phyloP scores from a whole-genome alignment of 352 stramenopile species.

The Phytophthora cryptogea region DNA sequence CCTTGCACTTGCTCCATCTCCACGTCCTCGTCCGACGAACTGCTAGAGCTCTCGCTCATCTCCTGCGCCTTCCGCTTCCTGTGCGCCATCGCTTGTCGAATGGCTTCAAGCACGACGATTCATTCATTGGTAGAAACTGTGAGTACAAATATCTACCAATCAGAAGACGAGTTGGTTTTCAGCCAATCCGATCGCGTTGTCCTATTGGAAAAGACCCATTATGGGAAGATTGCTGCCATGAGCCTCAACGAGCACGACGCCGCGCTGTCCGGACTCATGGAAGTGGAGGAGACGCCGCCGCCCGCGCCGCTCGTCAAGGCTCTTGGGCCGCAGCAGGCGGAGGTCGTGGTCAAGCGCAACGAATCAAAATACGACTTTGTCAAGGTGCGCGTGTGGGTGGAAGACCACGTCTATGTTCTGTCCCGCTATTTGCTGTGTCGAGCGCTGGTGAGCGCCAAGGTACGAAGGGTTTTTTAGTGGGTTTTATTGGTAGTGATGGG shows the following conservation, averaged over 20 bases:
- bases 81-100: not conserved
- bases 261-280: slow-evolving; percentile 30
- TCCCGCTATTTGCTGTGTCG: slow-evolving; percentile 86
- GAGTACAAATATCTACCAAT: slow-evolving; percentile 13
- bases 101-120: not conserved
- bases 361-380: slow-evolving; percentile 92
- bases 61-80: slow-evolving; percentile 32
- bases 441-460: slow-evolving; percentile 85
- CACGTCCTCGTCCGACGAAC: not conserved
- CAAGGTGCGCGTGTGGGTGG: slow-evolving; percentile 90
- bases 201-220: slow-evolving; percentile 6
- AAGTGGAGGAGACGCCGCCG: slow-evolving; percentile 37
- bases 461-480: slow-evolving; percentile 10
- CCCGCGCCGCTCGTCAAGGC: slow-evolving; percentile 42
- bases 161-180: not conserved
- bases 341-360: slow-evolving; percentile 78
- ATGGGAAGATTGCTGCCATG: slow-evolving; percentile 38
- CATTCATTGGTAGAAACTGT: not conserved
- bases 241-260: slow-evolving; percentile 45
- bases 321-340: slow-evolving; percentile 33
- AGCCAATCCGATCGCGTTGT: slow-evolving; percentile 13
- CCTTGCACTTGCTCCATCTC: slow-evolving; percentile 6
- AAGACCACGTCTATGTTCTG: slow-evolving; percentile 90
- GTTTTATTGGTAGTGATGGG: not conserved
- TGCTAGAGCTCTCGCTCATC: not conserved